A percentile compares a stretch with the other conserved stretches of the same genome.
phyloP scores from a whole-genome alignment of 768 basidiomycete species.

The Strobilomyces echinocephalus region DNA sequence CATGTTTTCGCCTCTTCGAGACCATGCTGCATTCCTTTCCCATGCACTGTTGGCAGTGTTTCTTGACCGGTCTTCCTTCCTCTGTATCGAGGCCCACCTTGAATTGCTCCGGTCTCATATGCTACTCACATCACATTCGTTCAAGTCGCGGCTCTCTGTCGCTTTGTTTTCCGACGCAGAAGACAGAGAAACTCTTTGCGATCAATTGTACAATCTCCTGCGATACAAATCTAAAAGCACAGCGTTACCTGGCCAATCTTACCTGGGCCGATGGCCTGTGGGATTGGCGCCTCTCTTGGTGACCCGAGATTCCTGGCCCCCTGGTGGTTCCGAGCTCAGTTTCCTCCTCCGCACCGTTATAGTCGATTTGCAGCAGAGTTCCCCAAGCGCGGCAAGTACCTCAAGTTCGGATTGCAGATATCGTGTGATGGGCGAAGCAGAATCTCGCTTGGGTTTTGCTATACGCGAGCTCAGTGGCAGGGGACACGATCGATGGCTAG shows the following conservation, averaged over 20 bases:
- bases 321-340: conserved; percentile 78
- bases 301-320: conserved; percentile 78
- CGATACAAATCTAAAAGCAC: conserved; percentile 16
- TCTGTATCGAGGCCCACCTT: conserved; percentile 67
- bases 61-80: conserved; percentile 55
- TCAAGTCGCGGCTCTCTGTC: conserved; percentile 60
- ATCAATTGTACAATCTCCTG: conserved; percentile 21
- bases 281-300: conserved; percentile 73
- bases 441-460: conserved; percentile 77
- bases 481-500: conserved; percentile 71
- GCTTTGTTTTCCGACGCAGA: conserved; percentile 78
- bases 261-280: conserved; percentile 48
- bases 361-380: conserved; percentile 63
- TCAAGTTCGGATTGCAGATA: conserved; percentile 34
- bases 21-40: conserved; percentile 62
- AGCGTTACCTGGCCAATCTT: conserved; percentile 18
- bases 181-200: conserved; percentile 37
- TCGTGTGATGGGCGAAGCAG: conserved; percentile 53
- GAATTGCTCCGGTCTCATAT: conserved; percentile 70
- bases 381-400: conserved; percentile 15
- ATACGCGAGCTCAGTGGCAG: conserved; percentile 67
- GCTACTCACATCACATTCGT: conserved; percentile 65
- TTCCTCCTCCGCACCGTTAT: conserved; percentile 82
- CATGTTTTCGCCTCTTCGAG: conserved; percentile 55
- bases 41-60: conserved; percentile 62